Percentiles rank a stretch among this genome's conserved stretches.
These are phyloP conservation scores for Dendrothele bispora DNA, from an alignment of 768 basidiomycete species.

Conservation along the genomic window DNA sequence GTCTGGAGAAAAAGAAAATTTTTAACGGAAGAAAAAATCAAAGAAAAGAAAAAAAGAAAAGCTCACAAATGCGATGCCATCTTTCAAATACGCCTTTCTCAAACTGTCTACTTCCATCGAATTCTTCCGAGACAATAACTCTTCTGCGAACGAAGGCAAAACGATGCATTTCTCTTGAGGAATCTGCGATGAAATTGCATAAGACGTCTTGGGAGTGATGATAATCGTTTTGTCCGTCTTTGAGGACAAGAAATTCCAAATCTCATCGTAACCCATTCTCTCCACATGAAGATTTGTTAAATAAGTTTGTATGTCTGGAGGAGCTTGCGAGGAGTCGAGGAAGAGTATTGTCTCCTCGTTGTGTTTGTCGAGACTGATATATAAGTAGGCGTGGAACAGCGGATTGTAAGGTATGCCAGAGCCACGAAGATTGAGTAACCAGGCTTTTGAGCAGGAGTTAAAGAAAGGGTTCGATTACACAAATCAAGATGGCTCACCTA, in stretches of 20 bases:
- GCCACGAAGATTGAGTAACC: slow-evolving; percentile 85
- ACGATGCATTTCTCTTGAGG: slow-evolving; percentile 81
- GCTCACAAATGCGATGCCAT: slow-evolving; percentile 85
- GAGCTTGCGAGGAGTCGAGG: slow-evolving; percentile 67
- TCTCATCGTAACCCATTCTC: slow-evolving; percentile 65
- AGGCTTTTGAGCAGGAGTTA: slow-evolving; percentile 48
- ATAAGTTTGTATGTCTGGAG: slow-evolving; percentile 56
- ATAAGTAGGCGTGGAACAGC: slow-evolving; percentile 85
- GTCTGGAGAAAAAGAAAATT: too few species aligned
- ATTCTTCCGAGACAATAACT: slow-evolving; percentile 88
- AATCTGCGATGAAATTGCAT: slow-evolving; percentile 82
- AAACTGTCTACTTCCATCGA: slow-evolving; percentile 80
- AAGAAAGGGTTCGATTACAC: background rate
- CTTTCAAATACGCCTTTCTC: slow-evolving; percentile 80
- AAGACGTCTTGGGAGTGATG: slow-evolving; percentile 72
- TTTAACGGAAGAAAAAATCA: slow-evolving; percentile 13
- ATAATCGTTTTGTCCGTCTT: slow-evolving; percentile 43
- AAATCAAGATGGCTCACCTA: slow-evolving; percentile 46
- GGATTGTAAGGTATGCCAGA: slow-evolving; percentile 90
- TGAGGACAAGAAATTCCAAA: slow-evolving; percentile 83
- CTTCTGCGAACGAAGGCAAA: slow-evolving; percentile 65
- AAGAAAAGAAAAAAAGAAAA: slow-evolving; percentile 9
- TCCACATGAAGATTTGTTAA: slow-evolving; percentile 56
- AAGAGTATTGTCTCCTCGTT: slow-evolving; percentile 68
- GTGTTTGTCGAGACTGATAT: slow-evolving; percentile 57